Conservation (phyloP, 768 basidiomycete genomes). For the Piloderma croceum region DNA sequence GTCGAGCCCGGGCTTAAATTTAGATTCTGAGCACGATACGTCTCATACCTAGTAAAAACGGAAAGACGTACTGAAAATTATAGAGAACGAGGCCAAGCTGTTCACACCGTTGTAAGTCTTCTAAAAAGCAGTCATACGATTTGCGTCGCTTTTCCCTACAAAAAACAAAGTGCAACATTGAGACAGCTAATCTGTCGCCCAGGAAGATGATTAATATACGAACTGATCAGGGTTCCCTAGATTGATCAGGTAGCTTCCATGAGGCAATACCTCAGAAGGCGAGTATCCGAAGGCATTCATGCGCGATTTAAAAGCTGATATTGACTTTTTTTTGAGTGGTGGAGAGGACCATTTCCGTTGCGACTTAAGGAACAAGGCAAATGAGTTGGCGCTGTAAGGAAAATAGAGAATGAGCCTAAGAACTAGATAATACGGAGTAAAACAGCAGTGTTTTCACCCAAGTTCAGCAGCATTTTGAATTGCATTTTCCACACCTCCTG, state of each 20-base stretch:
- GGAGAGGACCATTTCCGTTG: slow-evolving; percentile 78
- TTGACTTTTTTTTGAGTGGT: slow-evolving; percentile 45
- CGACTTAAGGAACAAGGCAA: slow-evolving; percentile 80
- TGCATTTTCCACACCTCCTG: slow-evolving; percentile 74
- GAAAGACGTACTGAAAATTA: slow-evolving; percentile 75
- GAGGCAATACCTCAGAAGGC: slow-evolving; percentile 62
- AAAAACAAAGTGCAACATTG: too few relatives aligned
- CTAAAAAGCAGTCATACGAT: slow-evolving; percentile 74
- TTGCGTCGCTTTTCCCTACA: slow-evolving; percentile 60
- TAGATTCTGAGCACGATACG: background rate
- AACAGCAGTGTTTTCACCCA: slow-evolving; percentile 45
- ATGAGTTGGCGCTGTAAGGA: slow-evolving; percentile 66
- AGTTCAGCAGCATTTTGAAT: slow-evolving; percentile 64
- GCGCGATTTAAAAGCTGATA: slow-evolving; percentile 53
- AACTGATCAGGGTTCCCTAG: slow-evolving; percentile 75
- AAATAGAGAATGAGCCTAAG: background rate
- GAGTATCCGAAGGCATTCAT: slow-evolving; percentile 60
- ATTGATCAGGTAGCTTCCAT: slow-evolving; percentile 84
- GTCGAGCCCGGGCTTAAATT: slow-evolving; percentile 71
- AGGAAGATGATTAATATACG: slow-evolving; percentile 20
- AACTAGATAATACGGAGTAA: background rate
- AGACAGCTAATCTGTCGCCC: background rate
- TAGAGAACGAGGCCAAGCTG: slow-evolving; percentile 66
- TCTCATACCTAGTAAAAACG: background rate
- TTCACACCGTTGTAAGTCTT: slow-evolving; percentile 76